Conservation (phyloP, 2,329 filamentous ascomycete species). For the Colletotrichum spaethianum region DNA sequence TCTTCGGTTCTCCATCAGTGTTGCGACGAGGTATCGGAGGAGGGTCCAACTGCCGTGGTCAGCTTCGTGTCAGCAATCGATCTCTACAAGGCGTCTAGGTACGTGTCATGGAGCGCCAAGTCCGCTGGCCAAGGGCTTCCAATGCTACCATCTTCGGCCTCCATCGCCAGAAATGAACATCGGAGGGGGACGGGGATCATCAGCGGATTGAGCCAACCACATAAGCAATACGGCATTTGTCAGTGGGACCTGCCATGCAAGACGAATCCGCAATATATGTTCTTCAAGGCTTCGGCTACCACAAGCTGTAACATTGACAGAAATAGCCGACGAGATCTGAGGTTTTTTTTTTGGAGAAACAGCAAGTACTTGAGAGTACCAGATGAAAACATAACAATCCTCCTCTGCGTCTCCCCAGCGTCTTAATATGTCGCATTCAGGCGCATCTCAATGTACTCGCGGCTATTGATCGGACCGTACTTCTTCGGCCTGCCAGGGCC, state of each 20-base stretch:
- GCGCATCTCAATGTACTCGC: conserved; percentile 49
- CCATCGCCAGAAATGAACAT: conserved; percentile 5
- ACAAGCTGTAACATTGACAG: conserved; percentile 1
- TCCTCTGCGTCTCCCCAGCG: neutral
- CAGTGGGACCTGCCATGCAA: conserved; percentile 15
- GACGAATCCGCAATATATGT: neutral
- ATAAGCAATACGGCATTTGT: conserved; percentile 12
- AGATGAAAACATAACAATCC: neutral
- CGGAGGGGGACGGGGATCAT: conserved; percentile 1
- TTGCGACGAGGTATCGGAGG: neutral
- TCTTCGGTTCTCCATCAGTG: neutral
- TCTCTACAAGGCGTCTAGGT: neutral
- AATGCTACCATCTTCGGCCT: conserved; percentile 24
- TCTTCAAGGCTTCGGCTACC: neutral
- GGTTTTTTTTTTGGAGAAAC: neutral
- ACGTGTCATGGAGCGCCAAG: conserved; percentile 29
- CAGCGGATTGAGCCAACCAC: conserved; percentile 6
- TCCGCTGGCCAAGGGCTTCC: neutral
- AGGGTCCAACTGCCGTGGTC: conserved; percentile 1
- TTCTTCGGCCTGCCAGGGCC: conserved; percentile 59
- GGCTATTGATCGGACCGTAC: conserved; percentile 59
- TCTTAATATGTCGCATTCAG: conserved; percentile 44
- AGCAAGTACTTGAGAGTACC: too few species aligned
- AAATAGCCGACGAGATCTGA: neutral
- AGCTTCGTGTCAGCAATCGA: conserved; percentile 2